A percentile compares a stretch with the other conserved stretches of the same genome.
These are phyloP conservation scores for Didymella keratinophila DNA, from an alignment of 2,329 filamentous ascomycete genomes.

Conservation along the genomic window DNA sequence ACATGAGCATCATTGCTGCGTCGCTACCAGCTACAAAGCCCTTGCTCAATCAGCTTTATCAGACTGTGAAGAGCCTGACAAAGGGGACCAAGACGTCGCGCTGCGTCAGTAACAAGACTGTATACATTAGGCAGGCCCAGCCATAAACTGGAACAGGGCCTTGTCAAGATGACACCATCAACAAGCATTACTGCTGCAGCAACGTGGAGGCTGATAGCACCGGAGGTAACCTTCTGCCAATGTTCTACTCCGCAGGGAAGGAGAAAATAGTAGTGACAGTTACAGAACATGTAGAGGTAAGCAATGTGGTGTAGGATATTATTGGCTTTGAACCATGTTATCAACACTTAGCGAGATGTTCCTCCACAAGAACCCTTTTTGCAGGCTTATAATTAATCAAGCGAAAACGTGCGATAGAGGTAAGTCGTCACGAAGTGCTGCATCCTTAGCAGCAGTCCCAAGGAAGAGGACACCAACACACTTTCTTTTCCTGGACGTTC, in stretches of 20 bases:
- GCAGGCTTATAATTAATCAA: neutral
- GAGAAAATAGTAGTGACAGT: neutral
- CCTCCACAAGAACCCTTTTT: neutral
- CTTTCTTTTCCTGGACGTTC: neutral
- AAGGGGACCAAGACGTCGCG: too few species aligned
- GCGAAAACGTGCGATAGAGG: neutral
- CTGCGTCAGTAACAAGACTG: too few species aligned
- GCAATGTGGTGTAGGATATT: neutral
- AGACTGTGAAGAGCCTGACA: too few species aligned
- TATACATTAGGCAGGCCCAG: too few species aligned
- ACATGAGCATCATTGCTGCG: too few species aligned
- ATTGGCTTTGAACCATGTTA: neutral
- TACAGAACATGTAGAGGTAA: neutral
- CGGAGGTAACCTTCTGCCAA: too few species aligned
- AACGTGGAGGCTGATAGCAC: too few species aligned
- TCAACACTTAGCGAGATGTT: neutral
- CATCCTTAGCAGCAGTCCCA: neutral
- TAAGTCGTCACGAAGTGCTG: neutral
- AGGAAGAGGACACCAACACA: neutral
- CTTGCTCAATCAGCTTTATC: too few species aligned
- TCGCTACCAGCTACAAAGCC: too few species aligned
- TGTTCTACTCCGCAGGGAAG: neutral
- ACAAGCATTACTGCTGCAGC: too few species aligned
- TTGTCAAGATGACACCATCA: too few species aligned
- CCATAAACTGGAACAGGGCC: too few species aligned